Base-by-base conservation (phyloP, 257 asterid species). In the Mitragyna speciosa region DNA sequence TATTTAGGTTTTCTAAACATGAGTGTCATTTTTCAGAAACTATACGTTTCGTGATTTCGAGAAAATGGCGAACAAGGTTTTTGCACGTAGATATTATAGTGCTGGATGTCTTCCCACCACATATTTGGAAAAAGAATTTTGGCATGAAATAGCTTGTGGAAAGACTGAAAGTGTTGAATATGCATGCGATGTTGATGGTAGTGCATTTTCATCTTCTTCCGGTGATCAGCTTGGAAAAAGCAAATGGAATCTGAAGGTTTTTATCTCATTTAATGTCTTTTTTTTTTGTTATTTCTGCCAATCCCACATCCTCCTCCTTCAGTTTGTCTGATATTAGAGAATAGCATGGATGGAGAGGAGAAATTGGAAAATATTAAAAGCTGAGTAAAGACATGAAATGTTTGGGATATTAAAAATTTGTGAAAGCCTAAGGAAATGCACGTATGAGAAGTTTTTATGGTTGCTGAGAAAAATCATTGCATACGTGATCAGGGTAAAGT, bases 141-240 rank as follows among this genome's bases (percentile, higher is more conserved):
- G 99, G 99, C 84, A 89, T 84, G 99, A 94, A 91, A 94, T 96
- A 90, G 94, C 96, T 83, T 87, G 90, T 84, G 99, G 99, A 82
- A 94, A 89, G 89, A 92, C 95, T 56, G 99, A 96, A 84, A 92
- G 97, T 87, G 99, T 96, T 85, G 99, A 96, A 90, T 96, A 96
- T 89, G 99, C 99, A 73, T 96, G 98, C 81, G 99, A 96, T 90
- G 97, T 96, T 82, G 99, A 96, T 89, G 99, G 99, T 83, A 94
- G 98, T 90, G 98, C 99, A 28, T 96, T 96, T 86, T 92, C 98
- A 83, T 91, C 96, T 82, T 93, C 96, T 87, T 87, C 95, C 77
- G 81, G 78, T 81, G 99, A 96, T 83, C 93, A 87, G 61, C 96
- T 96, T 79, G 98, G 95, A 82, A 90, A 83, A 87, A 94, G 97